These are phyloP conservation scores for Funneliformis geosporum DNA, from an alignment of 192 early-diverging fungal species.

Conservation along the genomic window DNA sequence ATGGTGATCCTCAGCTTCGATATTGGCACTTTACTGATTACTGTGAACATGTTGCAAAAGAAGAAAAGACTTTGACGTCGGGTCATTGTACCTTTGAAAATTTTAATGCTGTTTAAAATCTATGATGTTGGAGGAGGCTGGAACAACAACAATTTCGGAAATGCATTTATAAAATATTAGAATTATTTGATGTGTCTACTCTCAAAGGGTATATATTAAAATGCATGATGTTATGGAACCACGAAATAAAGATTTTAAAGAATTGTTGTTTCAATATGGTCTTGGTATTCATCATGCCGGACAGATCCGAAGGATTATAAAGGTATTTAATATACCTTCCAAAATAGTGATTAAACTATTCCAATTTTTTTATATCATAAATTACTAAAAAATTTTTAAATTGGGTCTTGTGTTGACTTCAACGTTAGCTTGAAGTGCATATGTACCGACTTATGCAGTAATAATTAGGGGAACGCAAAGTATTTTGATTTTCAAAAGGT, in stretches of 20 bases:
- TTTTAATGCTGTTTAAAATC: too few species aligned
- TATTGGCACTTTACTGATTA: too few species aligned
- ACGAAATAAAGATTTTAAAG: slow-evolving; percentile 82
- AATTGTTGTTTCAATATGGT: slow-evolving; percentile 79
- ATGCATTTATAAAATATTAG: slow-evolving; percentile 32
- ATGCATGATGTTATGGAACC: slow-evolving; percentile 70
- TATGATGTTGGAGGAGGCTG: too few species aligned
- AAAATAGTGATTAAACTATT: not conserved
- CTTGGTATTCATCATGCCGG: slow-evolving; percentile 97
- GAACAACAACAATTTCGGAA: too few species aligned
- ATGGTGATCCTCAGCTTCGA: too few species aligned
- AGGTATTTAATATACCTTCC: slow-evolving; percentile 40
- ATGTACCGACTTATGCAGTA: slow-evolving; percentile 97
- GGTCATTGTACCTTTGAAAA: too few species aligned
- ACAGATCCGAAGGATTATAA: slow-evolving; percentile 85
- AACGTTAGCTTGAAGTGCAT: slow-evolving; percentile 98
- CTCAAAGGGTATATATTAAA: slow-evolving; percentile 51
- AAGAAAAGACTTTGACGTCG: too few species aligned
- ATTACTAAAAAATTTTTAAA: slow-evolving; percentile 10
- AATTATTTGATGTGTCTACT: slow-evolving; percentile 63
- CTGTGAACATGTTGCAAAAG: too few species aligned
- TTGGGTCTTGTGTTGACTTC: slow-evolving; percentile 93
- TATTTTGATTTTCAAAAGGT: slow-evolving; percentile 93
- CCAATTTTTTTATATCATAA: not conserved
- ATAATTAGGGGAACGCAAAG: slow-evolving; percentile 97